phyloP scores from a whole-genome alignment of 2,329 filamentous ascomycete genomes.

The Onygenales sp. region DNA sequence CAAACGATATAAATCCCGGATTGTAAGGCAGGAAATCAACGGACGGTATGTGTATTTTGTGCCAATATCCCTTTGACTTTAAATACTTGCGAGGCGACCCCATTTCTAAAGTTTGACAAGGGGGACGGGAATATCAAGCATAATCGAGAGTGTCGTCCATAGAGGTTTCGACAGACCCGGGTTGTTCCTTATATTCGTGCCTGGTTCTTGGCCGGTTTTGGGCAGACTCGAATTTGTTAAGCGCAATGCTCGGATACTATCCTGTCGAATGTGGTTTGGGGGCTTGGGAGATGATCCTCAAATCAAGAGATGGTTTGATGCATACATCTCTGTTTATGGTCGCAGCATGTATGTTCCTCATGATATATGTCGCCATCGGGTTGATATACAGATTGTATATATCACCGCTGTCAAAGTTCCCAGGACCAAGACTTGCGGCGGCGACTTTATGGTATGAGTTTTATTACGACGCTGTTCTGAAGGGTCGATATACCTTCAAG shows the following conservation, averaged over 20 bases:
- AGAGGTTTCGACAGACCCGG: no score
- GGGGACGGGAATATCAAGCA: no score
- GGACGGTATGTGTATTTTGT: no score
- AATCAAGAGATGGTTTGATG: neutral
- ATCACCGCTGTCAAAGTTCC: constrained; percentile 17
- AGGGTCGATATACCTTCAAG: constrained; percentile 20
- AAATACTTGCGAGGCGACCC: no score
- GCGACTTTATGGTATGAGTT: constrained; percentile 19
- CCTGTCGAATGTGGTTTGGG: neutral
- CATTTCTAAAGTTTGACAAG: no score
- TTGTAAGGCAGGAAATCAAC: no score
- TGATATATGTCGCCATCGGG: neutral
- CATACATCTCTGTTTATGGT: neutral
- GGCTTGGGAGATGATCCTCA: neutral
- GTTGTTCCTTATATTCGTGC: no score
- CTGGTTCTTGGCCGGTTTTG: no score
- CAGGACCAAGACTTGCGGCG: constrained; percentile 19
- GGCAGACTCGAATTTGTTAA: no score
- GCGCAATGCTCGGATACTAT: neutral
- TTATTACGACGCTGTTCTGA: constrained; percentile 17
- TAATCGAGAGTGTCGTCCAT: no score
- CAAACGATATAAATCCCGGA: no score
- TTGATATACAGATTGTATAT: constrained; percentile 18
- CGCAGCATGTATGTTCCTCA: neutral
- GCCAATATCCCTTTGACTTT: no score